Evolutionary conservation across 257 asterid species (phyloP).

Genomic region (Perilla frutescens): DNA sequence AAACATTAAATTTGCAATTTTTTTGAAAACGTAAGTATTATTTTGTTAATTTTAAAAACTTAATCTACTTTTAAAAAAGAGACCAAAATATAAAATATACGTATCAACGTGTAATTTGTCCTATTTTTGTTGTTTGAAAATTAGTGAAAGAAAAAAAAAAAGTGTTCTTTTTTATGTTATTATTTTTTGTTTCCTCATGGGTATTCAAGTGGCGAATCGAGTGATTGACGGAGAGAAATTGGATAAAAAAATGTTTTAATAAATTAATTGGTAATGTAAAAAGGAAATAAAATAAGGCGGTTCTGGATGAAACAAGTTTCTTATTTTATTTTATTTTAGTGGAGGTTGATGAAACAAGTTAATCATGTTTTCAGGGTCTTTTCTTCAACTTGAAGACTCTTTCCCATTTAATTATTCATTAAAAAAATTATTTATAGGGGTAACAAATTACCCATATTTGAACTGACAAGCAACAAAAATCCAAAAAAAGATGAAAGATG

Average conservation of each 20-base stretch:
- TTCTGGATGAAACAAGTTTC: background rate
- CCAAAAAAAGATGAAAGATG: background rate
- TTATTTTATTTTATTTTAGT: too few relatives aligned
- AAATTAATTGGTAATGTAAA: background rate
- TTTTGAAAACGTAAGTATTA: too few relatives aligned
- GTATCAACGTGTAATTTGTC: too few relatives aligned
- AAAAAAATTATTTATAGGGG: background rate
- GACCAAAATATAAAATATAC: too few relatives aligned
- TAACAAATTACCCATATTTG: slow-evolving; percentile 3
- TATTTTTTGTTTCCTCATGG: background rate
- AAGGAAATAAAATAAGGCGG: background rate
- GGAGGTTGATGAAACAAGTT: slow-evolving; percentile 25
- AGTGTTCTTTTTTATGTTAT: background rate
- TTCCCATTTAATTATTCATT: background rate
- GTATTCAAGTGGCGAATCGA: background rate
- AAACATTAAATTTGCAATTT: too few relatives aligned
- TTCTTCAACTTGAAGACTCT: slow-evolving; percentile 42
- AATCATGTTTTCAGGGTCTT: slow-evolving; percentile 21
- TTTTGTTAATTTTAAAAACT: too few relatives aligned
- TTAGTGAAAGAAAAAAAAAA: too few relatives aligned
- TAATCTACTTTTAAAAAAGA: too few relatives aligned
- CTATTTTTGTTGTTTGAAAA: background rate
- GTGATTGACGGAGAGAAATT: slow-evolving; percentile 29
- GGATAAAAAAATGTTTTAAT: background rate
- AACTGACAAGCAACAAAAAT: slow-evolving; percentile 17